Evolutionary conservation across 75 land plant genomes (phyloP).

Genomic region (Pinus tabuliformis): DNA sequence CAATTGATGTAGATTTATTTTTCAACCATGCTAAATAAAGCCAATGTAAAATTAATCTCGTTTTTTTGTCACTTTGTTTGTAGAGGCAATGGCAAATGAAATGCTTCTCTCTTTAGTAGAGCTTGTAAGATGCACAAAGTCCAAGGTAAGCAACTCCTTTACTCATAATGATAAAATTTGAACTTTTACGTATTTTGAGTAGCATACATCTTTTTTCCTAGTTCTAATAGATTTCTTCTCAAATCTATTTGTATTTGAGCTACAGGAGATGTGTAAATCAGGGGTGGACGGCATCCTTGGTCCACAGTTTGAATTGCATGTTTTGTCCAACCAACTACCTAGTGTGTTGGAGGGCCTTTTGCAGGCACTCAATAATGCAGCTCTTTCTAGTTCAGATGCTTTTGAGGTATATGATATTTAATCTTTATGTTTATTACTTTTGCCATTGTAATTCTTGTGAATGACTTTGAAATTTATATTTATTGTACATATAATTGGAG

Average conservation of each 20-base stretch:
- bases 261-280: slow-evolving; percentile 3
- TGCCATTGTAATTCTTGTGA: background rate
- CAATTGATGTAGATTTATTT: no score
- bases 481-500: background rate
- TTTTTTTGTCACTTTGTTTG: no score
- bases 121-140: background rate
- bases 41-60: no score
- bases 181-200: background rate
- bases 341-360: background rate
- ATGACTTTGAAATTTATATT: background rate
- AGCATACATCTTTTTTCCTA: background rate
- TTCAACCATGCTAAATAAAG: no score
- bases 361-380: slow-evolving; percentile 1
- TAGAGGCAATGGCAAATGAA: slow-evolving; percentile 1
- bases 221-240: background rate
- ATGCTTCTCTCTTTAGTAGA: background rate
- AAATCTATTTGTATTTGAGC: background rate
- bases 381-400: background rate
- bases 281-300: slow-evolving; percentile 2
- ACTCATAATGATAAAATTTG: no score
- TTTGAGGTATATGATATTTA: background rate
- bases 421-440: background rate
- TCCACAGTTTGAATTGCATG: background rate
- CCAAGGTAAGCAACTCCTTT: background rate
- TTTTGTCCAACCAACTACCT: slow-evolving; percentile 5